Evolutionary conservation across 1,139 yeast species (phyloP).

Genomic region (Saccharomycopsis hybrid): DNA sequence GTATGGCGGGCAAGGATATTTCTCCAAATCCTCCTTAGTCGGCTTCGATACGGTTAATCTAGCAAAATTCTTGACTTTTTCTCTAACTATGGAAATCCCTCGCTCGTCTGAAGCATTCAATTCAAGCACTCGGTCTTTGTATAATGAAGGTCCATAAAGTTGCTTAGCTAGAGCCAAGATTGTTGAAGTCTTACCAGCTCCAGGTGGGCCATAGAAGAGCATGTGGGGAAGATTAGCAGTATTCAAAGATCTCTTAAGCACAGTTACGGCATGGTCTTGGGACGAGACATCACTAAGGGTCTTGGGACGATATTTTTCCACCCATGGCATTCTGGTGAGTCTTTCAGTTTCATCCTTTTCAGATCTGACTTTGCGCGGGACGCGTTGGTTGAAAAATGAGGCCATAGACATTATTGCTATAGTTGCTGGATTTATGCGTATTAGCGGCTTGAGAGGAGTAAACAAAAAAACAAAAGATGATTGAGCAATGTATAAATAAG

Average conservation of each 20-base stretch:
- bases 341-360: constrained; percentile 38
- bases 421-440: no score
- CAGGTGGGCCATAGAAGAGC: constrained; percentile 97
- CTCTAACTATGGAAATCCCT: constrained; percentile 89
- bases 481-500: no score
- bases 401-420: constrained; percentile 6
- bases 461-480: no score
- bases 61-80: constrained; percentile 89
- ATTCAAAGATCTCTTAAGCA: constrained; percentile 70
- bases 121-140: constrained; percentile 76
- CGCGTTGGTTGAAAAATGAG: constrained; percentile 7
- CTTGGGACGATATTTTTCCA: constrained; percentile 79
- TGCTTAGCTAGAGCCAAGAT: constrained; percentile 83
- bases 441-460: no score
- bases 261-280: constrained; percentile 83
- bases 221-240: constrained; percentile 89
- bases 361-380: not conserved
- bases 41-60: constrained; percentile 82
- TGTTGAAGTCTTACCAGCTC: constrained; percentile 95
- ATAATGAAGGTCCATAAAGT: constrained; percentile 66
- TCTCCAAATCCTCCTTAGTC: constrained; percentile 51
- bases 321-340: constrained; percentile 64
- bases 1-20: constrained; percentile 93
- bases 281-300: constrained; percentile 81
- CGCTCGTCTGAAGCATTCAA: constrained; percentile 95